Evolutionary conservation across 768 basidiomycete species (phyloP).

Genomic region (Crucibulum laeve): DNA sequence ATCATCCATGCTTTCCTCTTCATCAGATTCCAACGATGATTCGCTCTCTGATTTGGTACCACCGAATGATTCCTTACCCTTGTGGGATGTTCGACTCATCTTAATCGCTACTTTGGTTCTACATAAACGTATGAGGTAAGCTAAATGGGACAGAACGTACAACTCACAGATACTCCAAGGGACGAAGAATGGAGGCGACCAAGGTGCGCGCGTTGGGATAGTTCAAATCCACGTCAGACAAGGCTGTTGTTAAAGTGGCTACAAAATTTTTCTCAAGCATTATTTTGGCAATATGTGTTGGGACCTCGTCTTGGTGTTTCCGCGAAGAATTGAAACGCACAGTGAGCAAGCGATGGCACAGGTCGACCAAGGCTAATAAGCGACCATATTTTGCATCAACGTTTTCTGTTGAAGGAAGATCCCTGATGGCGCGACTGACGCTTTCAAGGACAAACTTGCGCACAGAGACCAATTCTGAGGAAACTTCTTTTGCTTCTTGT

Average conservation of each 20-base stretch:
- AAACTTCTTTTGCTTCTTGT: slow-evolving; percentile 71
- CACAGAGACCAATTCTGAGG: slow-evolving; percentile 78
- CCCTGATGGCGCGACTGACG: slow-evolving; percentile 83
- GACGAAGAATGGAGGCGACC: slow-evolving; percentile 83
- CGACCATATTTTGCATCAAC: slow-evolving; percentile 83
- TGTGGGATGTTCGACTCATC: slow-evolving; percentile 80
- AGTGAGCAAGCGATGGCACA: slow-evolving; percentile 84
- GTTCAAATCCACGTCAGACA: slow-evolving; percentile 92
- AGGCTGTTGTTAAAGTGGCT: slow-evolving; percentile 76
- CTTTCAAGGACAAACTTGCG: slow-evolving; percentile 91
- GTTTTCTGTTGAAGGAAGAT: slow-evolving; percentile 52
- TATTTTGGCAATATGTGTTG: slow-evolving; percentile 90
- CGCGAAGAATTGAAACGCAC: slow-evolving; percentile 66
- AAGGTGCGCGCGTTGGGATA: slow-evolving; percentile 87
- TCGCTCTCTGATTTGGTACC: slow-evolving; percentile 42
- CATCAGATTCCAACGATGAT: slow-evolving; percentile 43
- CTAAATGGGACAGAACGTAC: slow-evolving; percentile 3
- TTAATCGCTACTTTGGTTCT: slow-evolving; percentile 98
- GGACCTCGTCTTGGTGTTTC: slow-evolving; percentile 65
- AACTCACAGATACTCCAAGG: slow-evolving; percentile 83
- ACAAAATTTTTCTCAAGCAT: slow-evolving; percentile 99
- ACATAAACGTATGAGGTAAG: slow-evolving; percentile 11
- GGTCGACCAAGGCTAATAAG: slow-evolving; percentile 78
- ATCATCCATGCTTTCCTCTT: slow-evolving; percentile 51
- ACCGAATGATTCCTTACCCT: slow-evolving; percentile 53